phyloP scores from a whole-genome alignment of 2,329 filamentous ascomycete genomes.

The Cercospora zeae-maydis region DNA sequence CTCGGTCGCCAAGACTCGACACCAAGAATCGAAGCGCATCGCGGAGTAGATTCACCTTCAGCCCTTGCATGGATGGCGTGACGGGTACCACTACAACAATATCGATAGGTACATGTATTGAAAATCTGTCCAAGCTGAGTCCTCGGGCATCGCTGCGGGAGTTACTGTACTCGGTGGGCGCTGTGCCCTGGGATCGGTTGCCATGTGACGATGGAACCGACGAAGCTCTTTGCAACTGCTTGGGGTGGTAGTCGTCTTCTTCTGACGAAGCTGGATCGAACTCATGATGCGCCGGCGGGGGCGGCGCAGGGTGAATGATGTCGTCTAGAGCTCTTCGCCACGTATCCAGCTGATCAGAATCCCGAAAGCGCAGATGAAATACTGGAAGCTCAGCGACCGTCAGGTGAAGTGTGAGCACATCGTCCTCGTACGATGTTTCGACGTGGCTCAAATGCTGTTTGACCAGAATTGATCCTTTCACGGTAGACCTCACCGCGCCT shows the following conservation, averaged over 20 bases:
- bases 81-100: constrained; percentile 96
- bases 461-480: constrained; percentile 97
- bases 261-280: constrained; percentile 67
- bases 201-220: constrained; percentile 82
- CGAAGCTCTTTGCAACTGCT: constrained; percentile 63
- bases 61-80: constrained; percentile 97
- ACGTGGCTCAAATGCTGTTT: constrained; percentile 96
- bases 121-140: constrained; percentile 44
- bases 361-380: constrained; percentile 88
- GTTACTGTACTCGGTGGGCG: constrained; percentile 86
- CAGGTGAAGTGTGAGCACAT: constrained; percentile 81
- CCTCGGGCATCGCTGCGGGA: constrained; percentile 50
- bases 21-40: constrained; percentile 93
- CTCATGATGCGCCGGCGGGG: constrained; percentile 59
- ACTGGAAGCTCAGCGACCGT: constrained; percentile 89
- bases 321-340: constrained; percentile 88
- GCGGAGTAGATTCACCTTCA: constrained; percentile 91
- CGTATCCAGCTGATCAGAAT: constrained; percentile 75
- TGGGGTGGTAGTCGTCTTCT: constrained; percentile 42
- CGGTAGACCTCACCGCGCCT: constrained; percentile 67
- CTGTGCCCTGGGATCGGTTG: constrained; percentile 77
- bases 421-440: constrained; percentile 68
- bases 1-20: constrained; percentile 79
- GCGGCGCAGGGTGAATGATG: constrained; percentile 66
- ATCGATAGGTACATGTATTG: constrained; percentile 85